Evolutionary conservation across 2,329 filamentous ascomycete species (phyloP), one percentile per base, ranked within the genome.

Genomic region (Sporothrix brasiliensis): DNA sequence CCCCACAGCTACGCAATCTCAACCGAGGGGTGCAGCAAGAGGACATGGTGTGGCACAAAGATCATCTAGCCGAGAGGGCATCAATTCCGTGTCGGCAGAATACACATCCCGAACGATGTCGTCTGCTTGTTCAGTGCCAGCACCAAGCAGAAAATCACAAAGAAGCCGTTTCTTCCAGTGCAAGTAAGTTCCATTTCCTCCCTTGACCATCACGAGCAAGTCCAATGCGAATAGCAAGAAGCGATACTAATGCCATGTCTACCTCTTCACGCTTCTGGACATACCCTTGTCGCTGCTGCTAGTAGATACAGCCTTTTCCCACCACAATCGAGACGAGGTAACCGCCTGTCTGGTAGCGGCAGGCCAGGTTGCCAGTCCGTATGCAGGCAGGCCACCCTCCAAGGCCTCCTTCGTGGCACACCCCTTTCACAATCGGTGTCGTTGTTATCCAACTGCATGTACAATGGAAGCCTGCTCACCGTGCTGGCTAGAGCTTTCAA

Each of bases 1-100:
- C 56, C 56, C 56, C 56, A 60, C 56, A 41, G 3, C 4, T 21
- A 11, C 56, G 30, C 56, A 60, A 60, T 9, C 56, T 41, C 56
- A 60, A 41, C 56, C 56, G 56, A 60, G 11, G 34, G n/a, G 34
- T 11, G 30, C 41, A 41, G 19, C 30, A 34, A 60, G 11, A 6
- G 7, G 30, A n/a, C 7, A n/a, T 58, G 34, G 34, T 14, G 34
- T 44, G 56, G 34, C 24, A 52, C 44, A 66, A 71, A 66, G 13
- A 60, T 21, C 56, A 60, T 9, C 56, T 34, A 60, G 56, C 56
- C 56, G 56, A 60, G 56, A 60, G 41, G 34, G 6, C 34, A 34
- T 34, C 7, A 6, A 69, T 66, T 58, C 66, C 63, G 27, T 50
- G 47, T n/a, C 70, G 70, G 70, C 66, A 71, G 58, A 71, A 71